These are phyloP conservation scores for Rhizopus microsporus DNA, from an alignment of 371 early-diverging fungal genomes.

Conservation along the genomic window DNA sequence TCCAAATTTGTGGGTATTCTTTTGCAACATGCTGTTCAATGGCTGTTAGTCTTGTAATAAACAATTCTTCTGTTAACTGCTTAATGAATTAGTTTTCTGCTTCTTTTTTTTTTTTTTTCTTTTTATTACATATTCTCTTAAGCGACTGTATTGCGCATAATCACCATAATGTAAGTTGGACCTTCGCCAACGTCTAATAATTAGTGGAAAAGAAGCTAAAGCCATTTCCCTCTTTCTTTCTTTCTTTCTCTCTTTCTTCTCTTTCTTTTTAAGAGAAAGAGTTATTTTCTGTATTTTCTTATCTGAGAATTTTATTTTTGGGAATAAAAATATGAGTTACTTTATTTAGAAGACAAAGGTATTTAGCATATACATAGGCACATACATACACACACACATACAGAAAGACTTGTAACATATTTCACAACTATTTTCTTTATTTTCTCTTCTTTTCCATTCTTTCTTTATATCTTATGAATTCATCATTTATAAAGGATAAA, in stretches of 20 bases:
- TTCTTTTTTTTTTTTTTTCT: too few species aligned
- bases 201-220: slow-evolving; percentile 25
- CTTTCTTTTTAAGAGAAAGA: background rate
- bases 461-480: slow-evolving; percentile 12
- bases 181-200: slow-evolving; percentile 24
- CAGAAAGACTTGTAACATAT: background rate
- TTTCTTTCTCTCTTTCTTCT: background rate
- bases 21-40: slow-evolving; percentile 26
- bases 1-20: slow-evolving; percentile 36
- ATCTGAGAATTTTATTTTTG: slow-evolving; percentile 3
- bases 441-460: slow-evolving; percentile 13
- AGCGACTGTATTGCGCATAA: slow-evolving; percentile 22
- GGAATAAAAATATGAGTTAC: slow-evolving; percentile 12
- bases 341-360: slow-evolving; percentile 10
- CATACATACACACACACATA: slow-evolving; percentile 4
- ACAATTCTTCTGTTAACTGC: slow-evolving; percentile 37
- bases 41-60: slow-evolving; percentile 23
- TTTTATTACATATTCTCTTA: slow-evolving; percentile 25
- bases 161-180: slow-evolving; percentile 17
- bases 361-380: slow-evolving; percentile 1
- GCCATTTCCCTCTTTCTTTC: slow-evolving; percentile 12
- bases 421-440: background rate
- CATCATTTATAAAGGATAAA: slow-evolving; percentile 8
- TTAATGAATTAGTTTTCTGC: slow-evolving; percentile 2
- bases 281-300: background rate